Evolutionary conservation across 2,329 filamentous ascomycete genomes (phyloP).

Genomic region (Aspergillus hortae): DNA sequence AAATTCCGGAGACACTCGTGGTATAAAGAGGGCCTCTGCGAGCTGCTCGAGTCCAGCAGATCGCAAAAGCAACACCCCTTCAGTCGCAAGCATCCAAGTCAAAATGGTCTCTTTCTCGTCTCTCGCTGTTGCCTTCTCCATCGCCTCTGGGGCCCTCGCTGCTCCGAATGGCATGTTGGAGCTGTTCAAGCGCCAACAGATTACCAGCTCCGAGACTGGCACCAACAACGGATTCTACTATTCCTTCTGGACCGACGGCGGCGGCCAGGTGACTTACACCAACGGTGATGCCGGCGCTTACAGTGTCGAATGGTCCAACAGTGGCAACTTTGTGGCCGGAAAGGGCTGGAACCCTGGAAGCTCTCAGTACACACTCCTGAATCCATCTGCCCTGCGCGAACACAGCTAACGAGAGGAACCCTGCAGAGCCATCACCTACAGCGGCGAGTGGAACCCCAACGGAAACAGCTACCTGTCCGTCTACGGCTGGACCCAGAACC

Average conservation of each 20-base stretch:
- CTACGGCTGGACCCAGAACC: slow-evolving; percentile 42
- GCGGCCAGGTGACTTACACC: slow-evolving; percentile 44
- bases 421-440: slow-evolving; percentile 23
- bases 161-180: slow-evolving; percentile 3
- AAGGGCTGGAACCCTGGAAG: slow-evolving; percentile 58
- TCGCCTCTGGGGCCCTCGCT: slow-evolving; percentile 8
- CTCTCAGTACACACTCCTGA: slow-evolving; percentile 38
- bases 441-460: slow-evolving; percentile 23
- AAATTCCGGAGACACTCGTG: not conserved
- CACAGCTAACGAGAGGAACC: not conserved
- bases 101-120: slow-evolving; percentile 13
- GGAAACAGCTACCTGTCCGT: slow-evolving; percentile 34
- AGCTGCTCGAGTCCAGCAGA: no score
- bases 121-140: slow-evolving; percentile 8
- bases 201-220: slow-evolving; percentile 18
- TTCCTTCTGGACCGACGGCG: slow-evolving; percentile 49
- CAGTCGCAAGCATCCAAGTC: not conserved
- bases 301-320: slow-evolving; percentile 44
- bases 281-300: slow-evolving; percentile 47
- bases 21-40: not conserved
- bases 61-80: no score
- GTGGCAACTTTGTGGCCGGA: slow-evolving; percentile 55
- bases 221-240: slow-evolving; percentile 47
- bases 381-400: not conserved
- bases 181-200: slow-evolving; percentile 11